phyloP scores from a whole-genome alignment of 1,284 basidiomycete genomes.

The Sutorius eximius region DNA sequence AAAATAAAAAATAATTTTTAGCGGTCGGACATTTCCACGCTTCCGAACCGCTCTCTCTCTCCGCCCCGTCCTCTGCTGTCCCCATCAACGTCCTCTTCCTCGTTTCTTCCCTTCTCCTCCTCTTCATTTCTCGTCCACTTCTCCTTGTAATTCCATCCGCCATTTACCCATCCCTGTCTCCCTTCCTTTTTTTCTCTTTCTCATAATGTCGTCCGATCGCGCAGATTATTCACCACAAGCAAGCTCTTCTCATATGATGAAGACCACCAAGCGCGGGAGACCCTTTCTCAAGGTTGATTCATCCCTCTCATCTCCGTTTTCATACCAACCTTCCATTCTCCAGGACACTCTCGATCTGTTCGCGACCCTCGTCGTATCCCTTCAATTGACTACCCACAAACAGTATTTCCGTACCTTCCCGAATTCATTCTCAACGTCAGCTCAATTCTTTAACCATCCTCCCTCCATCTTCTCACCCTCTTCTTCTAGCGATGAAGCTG shows the following conservation, averaged over 20 bases:
- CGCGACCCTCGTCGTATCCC: conserved; percentile 93
- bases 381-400: conserved; percentile 86
- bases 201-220: conserved; percentile 43
- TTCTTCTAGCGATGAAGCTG: conserved; percentile 85
- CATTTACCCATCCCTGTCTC: conserved; percentile 26
- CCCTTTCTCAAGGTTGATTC: conserved; percentile 83
- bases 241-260: conserved; percentile 90
- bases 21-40: conserved; percentile 22
- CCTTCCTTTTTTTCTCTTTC: conserved; percentile 21
- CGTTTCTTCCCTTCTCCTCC: conserved; percentile 33
- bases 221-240: conserved; percentile 41
- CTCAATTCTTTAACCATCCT: conserved; percentile 6
- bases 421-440: conserved; percentile 95
- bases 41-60: conserved; percentile 24
- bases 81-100: conserved; percentile 31
- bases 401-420: conserved; percentile 95
- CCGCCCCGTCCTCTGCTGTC: conserved; percentile 14
- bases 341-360: conserved; percentile 98
- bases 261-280: conserved; percentile 90
- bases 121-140: conserved; percentile 26
- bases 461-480: conserved; percentile 17
- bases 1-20: conserved; percentile 34
- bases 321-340: not conserved
- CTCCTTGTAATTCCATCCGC: conserved; percentile 28
- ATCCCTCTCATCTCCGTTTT: conserved; percentile 4